A percentile compares a stretch with the other conserved stretches of the same genome.
phyloP scores from a whole-genome alignment of 495 filamentous ascomycete species.

The Chlorociboria aeruginascens region DNA sequence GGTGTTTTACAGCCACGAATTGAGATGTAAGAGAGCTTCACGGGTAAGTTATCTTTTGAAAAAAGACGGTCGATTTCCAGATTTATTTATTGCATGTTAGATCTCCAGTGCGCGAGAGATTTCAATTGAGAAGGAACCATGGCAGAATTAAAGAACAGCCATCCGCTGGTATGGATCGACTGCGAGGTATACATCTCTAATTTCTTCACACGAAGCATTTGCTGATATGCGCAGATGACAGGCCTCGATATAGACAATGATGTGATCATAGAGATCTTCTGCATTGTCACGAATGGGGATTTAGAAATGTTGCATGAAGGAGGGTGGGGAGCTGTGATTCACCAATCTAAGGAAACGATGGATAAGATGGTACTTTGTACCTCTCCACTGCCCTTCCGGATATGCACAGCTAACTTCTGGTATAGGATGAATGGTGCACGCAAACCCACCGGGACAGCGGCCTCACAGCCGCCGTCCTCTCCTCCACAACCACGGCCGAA shows the following conservation, averaged over 20 bases:
- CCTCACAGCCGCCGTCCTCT: conserved; percentile 63
- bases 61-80: too few relatives aligned
- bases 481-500: conserved; percentile 58
- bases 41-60: too few relatives aligned
- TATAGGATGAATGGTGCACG: conserved; percentile 42
- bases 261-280: conserved; percentile 84
- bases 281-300: conserved; percentile 75
- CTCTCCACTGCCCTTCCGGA: not conserved
- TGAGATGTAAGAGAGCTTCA: too few relatives aligned
- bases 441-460: conserved; percentile 54
- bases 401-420: conserved; percentile 3
- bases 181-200: conserved; percentile 53
- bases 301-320: conserved; percentile 62
- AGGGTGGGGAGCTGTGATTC: conserved; percentile 73
- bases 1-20: too few relatives aligned
- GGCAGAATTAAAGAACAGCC: not conserved
- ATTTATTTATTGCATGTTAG: too few relatives aligned
- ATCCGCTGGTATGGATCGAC: conserved; percentile 73
- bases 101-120: not conserved
- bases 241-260: conserved; percentile 71
- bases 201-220: not conserved
- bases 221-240: conserved; percentile 61
- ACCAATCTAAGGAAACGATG: conserved; percentile 58
- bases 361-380: conserved; percentile 46
- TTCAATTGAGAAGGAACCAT: not conserved